These are phyloP conservation scores for Ceratobasidium sp. DNA, from an alignment of 1,284 basidiomycete genomes.

Conservation along the genomic window DNA sequence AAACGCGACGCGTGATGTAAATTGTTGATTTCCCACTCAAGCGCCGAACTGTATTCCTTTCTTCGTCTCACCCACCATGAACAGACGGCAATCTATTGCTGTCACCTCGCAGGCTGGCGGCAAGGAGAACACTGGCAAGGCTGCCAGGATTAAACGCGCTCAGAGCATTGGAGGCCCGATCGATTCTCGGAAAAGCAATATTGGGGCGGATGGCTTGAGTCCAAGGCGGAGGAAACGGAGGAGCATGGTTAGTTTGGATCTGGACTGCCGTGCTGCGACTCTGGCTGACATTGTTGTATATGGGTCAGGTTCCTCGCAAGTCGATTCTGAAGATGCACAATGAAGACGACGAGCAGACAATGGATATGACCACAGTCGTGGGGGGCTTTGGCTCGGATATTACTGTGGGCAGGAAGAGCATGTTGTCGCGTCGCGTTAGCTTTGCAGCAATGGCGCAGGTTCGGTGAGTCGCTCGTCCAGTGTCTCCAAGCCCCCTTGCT, in stretches of 20 bases:
- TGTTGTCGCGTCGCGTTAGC: slow-evolving; percentile 48
- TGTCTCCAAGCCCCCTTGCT: background rate
- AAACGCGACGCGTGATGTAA: slow-evolving; percentile 34
- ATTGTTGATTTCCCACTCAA: slow-evolving; percentile 32
- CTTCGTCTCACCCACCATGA: slow-evolving; percentile 18
- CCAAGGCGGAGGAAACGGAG: slow-evolving; percentile 41
- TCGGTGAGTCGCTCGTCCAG: slow-evolving; percentile 45
- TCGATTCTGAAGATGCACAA: slow-evolving; percentile 50
- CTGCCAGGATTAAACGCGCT: slow-evolving; percentile 40
- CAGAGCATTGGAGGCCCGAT: slow-evolving; percentile 45
- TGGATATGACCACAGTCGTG: slow-evolving; percentile 42
- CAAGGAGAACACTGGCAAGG: slow-evolving; percentile 26
- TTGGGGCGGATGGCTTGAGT: slow-evolving; percentile 41
- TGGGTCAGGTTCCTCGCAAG: slow-evolving; percentile 49
- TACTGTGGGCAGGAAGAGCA: slow-evolving; percentile 46
- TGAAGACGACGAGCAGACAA: slow-evolving; percentile 40
- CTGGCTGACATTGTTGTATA: slow-evolving; percentile 2
- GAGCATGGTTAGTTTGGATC: slow-evolving; percentile 31
- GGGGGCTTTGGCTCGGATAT: slow-evolving; percentile 37
- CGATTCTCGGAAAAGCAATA: slow-evolving; percentile 18
- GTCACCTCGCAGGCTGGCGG: slow-evolving; percentile 24
- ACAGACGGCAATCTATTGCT: slow-evolving; percentile 38
- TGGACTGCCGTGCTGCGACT: background rate
- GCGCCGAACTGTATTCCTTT: slow-evolving; percentile 9
- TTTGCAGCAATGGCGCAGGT: slow-evolving; percentile 51